phyloP scores from a whole-genome alignment of 2,329 filamentous ascomycete genomes.

The Pseudogymnoascus sp. region DNA sequence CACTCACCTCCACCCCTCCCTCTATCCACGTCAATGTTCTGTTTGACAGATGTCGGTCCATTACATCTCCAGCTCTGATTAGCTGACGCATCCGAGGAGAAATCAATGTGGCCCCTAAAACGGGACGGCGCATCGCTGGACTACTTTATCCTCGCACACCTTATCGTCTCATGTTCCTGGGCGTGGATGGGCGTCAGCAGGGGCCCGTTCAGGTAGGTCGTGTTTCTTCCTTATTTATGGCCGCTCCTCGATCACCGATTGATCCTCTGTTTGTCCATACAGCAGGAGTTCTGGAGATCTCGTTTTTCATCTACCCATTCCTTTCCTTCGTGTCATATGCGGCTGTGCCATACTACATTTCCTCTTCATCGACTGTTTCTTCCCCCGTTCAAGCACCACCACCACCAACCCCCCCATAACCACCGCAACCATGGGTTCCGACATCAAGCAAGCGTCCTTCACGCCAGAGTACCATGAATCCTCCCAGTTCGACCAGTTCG shows the following conservation, averaged over 20 bases:
- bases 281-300: conserved; percentile 1
- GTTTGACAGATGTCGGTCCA: not conserved
- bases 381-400: not conserved
- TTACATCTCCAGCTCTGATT: not conserved
- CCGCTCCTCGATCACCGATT: conserved; percentile 2
- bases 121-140: not conserved
- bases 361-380: conserved; percentile 7
- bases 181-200: not conserved
- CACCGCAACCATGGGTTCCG: not conserved
- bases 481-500: conserved; percentile 4
- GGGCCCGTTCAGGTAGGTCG: not conserved
- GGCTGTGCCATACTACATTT: conserved; percentile 21
- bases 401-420: not conserved
- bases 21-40: not conserved
- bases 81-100: not conserved
- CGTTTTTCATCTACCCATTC: conserved; percentile 13
- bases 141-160: not conserved
- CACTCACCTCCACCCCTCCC: not conserved
- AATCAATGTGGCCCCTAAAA: not conserved
- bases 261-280: conserved; percentile 3
- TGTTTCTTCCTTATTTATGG: conserved; percentile 8
- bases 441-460: not conserved
- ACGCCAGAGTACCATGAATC: conserved; percentile 4
- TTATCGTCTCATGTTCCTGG: conserved; percentile 4
- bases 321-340: conserved; percentile 12